Evolutionary conservation across 371 early-diverging fungal genomes (phyloP).

Genomic region (Mucor mucedo): DNA sequence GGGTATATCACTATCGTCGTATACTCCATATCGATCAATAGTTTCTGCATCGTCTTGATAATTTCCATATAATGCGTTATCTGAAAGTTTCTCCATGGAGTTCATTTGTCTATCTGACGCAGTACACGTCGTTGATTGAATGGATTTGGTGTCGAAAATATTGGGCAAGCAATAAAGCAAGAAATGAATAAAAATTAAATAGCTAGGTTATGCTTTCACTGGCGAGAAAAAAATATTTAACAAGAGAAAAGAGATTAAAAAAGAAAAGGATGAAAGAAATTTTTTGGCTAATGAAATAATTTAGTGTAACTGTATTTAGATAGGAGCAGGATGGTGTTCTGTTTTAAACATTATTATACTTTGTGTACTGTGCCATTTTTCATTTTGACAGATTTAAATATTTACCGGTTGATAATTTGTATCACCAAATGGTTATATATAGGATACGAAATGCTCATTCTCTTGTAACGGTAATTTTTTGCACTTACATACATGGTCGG

Average conservation of each 20-base stretch:
- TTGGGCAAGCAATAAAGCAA: not conserved
- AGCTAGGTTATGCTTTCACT: not conserved
- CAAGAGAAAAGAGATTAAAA: constrained; percentile 1
- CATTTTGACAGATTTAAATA: not conserved
- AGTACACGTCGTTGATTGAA: constrained; percentile 19
- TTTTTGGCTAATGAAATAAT: not conserved
- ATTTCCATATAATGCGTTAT: constrained; percentile 19
- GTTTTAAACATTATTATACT: not conserved
- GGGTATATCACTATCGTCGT: constrained; percentile 19
- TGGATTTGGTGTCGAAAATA: constrained; percentile 21
- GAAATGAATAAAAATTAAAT: not conserved
- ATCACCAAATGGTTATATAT: too few relatives aligned
- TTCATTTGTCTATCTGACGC: constrained; percentile 19
- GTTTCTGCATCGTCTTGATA: constrained; percentile 15
- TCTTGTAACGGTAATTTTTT: too few relatives aligned
- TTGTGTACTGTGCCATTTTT: not conserved
- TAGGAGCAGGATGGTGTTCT: not conserved
- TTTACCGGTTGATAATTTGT: too few relatives aligned
- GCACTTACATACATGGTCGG: too few relatives aligned
- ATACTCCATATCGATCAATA: constrained; percentile 12
- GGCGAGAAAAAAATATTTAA: not conserved
- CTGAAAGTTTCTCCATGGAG: constrained; percentile 17
- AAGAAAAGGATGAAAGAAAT: constrained; percentile 1
- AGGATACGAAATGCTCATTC: too few relatives aligned
- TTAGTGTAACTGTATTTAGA: constrained; percentile 13